Evolutionary conservation across 2,329 filamentous ascomycete genomes (phyloP), one percentile per base, ranked within the genome.

Genomic region (Dendrostoma leiphaemia): DNA sequence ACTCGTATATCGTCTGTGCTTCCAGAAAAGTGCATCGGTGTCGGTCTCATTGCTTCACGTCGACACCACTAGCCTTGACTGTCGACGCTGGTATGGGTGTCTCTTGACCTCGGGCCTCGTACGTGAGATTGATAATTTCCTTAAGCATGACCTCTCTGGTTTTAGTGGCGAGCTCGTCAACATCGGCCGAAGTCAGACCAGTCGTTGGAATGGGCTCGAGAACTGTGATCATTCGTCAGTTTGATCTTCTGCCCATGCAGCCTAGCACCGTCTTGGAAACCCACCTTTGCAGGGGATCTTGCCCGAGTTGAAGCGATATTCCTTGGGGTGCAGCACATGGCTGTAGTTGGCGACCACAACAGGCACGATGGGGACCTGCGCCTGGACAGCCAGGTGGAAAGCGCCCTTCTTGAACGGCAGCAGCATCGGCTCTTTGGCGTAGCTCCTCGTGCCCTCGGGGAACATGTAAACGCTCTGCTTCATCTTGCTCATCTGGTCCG

Each of bases 331-430:
- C 60, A 92, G 72, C 31, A 92, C 67, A 67, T 91, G 82, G 63
- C 86, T 86, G 70, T 93, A 93, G 72, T 91, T 92, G 67, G 89
- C 88, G 28, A 84, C 82, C 44, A 91, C 87, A 32, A 95, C 81
- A 0, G 94, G 94, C 3, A 99, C 87, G 64, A 99, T 90, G 24
- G 92, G 92, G 6, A 97, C 94, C 61, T 91, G 89, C 2, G 93
- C 93, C 77, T 97, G 90, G 19, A 99, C 84, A 43, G 94, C 94
- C 31, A 99, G 81, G 71, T 99, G 93, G 73, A 99, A 99, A 44
- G 93, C 94, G 56, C 94, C 94, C 78, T 99, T 99, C 76, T 99
- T 99, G 80, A 97, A 99, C n/a, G 91, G 90, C 51, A 97, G 77
- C 64, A 99, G 74, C 56, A 81, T 83, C 2, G 94, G 89, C 51